These are phyloP conservation scores for Fusarium compactum DNA, from an alignment of 2,329 filamentous ascomycete species.

Conservation along the genomic window DNA sequence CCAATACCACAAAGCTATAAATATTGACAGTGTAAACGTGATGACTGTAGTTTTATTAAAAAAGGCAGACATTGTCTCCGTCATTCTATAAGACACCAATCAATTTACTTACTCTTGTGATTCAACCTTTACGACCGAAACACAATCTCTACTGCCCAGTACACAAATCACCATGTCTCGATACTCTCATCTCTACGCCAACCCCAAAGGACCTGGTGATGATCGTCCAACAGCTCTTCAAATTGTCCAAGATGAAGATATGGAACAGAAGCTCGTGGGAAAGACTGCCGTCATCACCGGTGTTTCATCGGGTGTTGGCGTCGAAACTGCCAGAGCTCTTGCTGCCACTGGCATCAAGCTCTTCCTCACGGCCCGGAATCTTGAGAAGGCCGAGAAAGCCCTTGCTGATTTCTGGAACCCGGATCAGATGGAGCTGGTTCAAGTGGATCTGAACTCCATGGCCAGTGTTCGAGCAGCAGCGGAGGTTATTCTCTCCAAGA, in stretches of 20 bases:
- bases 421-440: constrained; percentile 29
- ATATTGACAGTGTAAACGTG: not conserved
- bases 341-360: constrained; percentile 51
- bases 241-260: constrained; percentile 4
- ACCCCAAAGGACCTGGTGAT: constrained; percentile 7
- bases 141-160: not conserved
- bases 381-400: constrained; percentile 35
- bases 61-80: too few species aligned
- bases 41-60: too few species aligned
- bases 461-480: constrained; percentile 5
- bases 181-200: not conserved
- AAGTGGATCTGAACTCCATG: constrained; percentile 43
- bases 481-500: not conserved
- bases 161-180: constrained; percentile 1
- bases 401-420: constrained; percentile 23
- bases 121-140: too few species aligned
- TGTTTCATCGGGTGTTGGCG: constrained; percentile 56
- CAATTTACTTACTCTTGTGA: not conserved
- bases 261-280: constrained; percentile 1
- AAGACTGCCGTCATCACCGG: constrained; percentile 35
- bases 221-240: constrained; percentile 5
- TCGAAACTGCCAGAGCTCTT: constrained; percentile 59
- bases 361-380: constrained; percentile 38
- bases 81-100: too few species aligned
- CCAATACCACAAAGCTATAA: not conserved